A percentile compares a stretch with the other conserved stretches of the same genome.
These are phyloP conservation scores for Skeletonema potamos DNA, from an alignment of 108 stramenopile genomes.

Conservation along the genomic window DNA sequence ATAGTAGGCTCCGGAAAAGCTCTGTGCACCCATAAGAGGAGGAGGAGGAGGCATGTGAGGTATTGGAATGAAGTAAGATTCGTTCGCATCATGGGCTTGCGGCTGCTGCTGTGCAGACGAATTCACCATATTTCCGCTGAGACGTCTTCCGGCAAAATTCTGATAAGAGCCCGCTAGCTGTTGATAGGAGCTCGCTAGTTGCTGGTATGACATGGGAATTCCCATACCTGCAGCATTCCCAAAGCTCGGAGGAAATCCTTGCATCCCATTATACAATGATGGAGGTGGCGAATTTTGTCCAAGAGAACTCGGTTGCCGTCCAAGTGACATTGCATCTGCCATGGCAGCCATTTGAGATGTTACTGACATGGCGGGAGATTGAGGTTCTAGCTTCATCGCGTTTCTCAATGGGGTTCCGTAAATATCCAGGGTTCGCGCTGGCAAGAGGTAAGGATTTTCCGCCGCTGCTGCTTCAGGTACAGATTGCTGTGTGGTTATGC, in stretches of 20 bases:
- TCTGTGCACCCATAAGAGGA: slow-evolving; percentile 49
- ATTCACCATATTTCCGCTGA: slow-evolving; percentile 30
- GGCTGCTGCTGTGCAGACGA: slow-evolving; percentile 25
- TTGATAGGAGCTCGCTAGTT: slow-evolving; percentile 8
- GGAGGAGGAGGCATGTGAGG: slow-evolving; percentile 19
- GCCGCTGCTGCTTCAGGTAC: slow-evolving; percentile 39
- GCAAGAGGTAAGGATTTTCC: slow-evolving; percentile 2
- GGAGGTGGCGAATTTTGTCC: slow-evolving; percentile 20
- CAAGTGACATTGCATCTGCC: slow-evolving; percentile 48
- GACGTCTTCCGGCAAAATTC: slow-evolving; percentile 28
- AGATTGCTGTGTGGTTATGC: slow-evolving; percentile 34
- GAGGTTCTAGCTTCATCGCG: slow-evolving; percentile 5
- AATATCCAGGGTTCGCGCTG: neutral
- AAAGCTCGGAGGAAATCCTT: slow-evolving; percentile 23
- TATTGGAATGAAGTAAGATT: slow-evolving; percentile 5
- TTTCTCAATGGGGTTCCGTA: slow-evolving; percentile 26
- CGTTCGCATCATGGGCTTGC: slow-evolving; percentile 10
- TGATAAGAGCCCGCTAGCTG: neutral
- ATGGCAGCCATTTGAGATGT: slow-evolving; percentile 39
- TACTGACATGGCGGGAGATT: slow-evolving; percentile 24
- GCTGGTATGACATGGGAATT: slow-evolving; percentile 15
- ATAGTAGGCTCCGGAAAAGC: slow-evolving; percentile 48
- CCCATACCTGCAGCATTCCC: slow-evolving; percentile 11
- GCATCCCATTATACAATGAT: slow-evolving; percentile 3
- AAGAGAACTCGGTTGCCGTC: slow-evolving; percentile 2